These are phyloP conservation scores for rapeseed (Brassica napus) DNA, from an alignment of 345 rosid species.

Conservation along the genomic window Da-Ae NC_063443.1:11990001-11990500, in stretches of 20 bases:
- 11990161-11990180: slow-evolving; percentile 11
- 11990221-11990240: slow-evolving; percentile 96
- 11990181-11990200: slow-evolving; percentile 74
- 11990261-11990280: slow-evolving; percentile 79
- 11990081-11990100: slow-evolving; percentile 79
- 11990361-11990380: slow-evolving; percentile 83
- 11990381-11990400: slow-evolving; percentile 97
- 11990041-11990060: slow-evolving; percentile 64
- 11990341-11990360: slow-evolving; percentile 65
- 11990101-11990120: slow-evolving; percentile 51
- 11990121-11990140: slow-evolving; percentile 23
- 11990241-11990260: slow-evolving; percentile 76
- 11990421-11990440: too few species aligned
- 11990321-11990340: not conserved
- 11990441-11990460: too few species aligned
- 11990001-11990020: slow-evolving; percentile 94
- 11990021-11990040: slow-evolving; percentile 86
- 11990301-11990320: too few species aligned
- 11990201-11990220: slow-evolving; percentile 90
- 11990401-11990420: slow-evolving; percentile 98
- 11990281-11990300: too few species aligned
- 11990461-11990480: too few species aligned
- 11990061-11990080: slow-evolving; percentile 79
- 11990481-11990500: too few species aligned
- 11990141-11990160: not conserved